These are phyloP conservation scores for Collybia sp. DNA, from an alignment of 768 basidiomycete species.

Conservation along the genomic window DNA sequence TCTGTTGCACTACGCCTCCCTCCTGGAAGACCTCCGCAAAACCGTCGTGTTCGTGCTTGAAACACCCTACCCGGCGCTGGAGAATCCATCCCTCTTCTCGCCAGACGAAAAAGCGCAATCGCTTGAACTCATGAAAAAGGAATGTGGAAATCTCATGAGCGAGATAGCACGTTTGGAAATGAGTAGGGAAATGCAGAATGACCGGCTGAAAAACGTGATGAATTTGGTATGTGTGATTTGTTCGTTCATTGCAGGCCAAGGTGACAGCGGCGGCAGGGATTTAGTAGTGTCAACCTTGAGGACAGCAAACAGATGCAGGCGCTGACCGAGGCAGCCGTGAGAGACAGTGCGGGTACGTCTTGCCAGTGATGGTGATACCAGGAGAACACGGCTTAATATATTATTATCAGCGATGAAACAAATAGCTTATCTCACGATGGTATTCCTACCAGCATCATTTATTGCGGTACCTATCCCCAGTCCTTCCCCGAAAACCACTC, in stretches of 20 bases:
- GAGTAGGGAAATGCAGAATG: constrained; percentile 34
- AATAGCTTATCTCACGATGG: constrained; percentile 56
- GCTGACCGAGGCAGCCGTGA: constrained; percentile 35
- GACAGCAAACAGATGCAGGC: constrained; percentile 38
- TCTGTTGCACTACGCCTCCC: constrained; percentile 47
- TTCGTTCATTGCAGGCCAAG: neutral
- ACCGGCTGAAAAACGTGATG: constrained; percentile 47
- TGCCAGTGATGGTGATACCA: neutral
- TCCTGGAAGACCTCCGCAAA: constrained; percentile 50
- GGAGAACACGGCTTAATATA: neutral
- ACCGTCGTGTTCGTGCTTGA: constrained; percentile 43
- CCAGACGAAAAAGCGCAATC: constrained; percentile 11
- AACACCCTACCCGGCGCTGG: constrained; percentile 45
- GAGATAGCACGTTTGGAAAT: constrained; percentile 47
- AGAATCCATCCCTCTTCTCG: constrained; percentile 9
- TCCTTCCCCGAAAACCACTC: neutral
- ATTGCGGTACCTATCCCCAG: constrained; percentile 26
- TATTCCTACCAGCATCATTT: constrained; percentile 56
- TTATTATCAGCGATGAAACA: constrained; percentile 38
- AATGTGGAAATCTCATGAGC: constrained; percentile 40
- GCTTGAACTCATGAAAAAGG: constrained; percentile 28
- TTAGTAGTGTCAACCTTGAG: constrained; percentile 42
- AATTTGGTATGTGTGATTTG: constrained; percentile 27
- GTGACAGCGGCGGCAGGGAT: constrained; percentile 25
- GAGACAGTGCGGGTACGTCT: constrained; percentile 35